Percentiles rank a stretch among this genome's conserved stretches.
Conservation (phyloP, 768 basidiomycete species). For the Pluteus cervinus region DNA sequence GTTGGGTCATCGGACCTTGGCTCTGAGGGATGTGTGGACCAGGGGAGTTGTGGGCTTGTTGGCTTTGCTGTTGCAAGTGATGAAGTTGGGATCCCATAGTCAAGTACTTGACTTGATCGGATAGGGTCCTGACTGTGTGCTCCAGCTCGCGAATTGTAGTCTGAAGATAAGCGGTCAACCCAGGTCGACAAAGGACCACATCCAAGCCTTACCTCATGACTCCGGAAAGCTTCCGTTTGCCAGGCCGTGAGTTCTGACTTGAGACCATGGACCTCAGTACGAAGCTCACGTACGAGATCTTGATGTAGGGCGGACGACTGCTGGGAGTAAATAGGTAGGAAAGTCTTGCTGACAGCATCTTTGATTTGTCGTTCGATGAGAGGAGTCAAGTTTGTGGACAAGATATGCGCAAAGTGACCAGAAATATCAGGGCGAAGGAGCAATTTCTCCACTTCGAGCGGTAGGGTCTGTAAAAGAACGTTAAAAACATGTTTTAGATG, state of each 20-base stretch:
- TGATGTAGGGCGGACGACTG: slow-evolving; percentile 76
- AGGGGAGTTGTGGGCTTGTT: slow-evolving; percentile 34
- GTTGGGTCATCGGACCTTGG: slow-evolving; percentile 27
- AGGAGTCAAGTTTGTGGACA: slow-evolving; percentile 68
- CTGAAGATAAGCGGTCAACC: slow-evolving; percentile 27
- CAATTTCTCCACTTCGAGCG: slow-evolving; percentile 73
- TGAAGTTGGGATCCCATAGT: slow-evolving; percentile 47
- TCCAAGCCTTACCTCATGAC: slow-evolving; percentile 59
- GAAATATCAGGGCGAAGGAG: slow-evolving; percentile 73
- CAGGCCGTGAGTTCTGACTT: slow-evolving; percentile 77
- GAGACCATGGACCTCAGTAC: slow-evolving; percentile 66
- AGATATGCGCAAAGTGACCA: slow-evolving; percentile 67
- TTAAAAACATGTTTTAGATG: slow-evolving; percentile 8
- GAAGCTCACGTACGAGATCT: slow-evolving; percentile 70
- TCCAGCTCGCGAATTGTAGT: slow-evolving; percentile 76
- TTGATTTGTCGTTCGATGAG: slow-evolving; percentile 78
- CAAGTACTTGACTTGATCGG: slow-evolving; percentile 81
- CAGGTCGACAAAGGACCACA: neutral
- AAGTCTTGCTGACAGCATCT: slow-evolving; percentile 65
- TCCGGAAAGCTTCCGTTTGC: slow-evolving; percentile 74
- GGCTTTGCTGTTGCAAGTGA: slow-evolving; percentile 35
- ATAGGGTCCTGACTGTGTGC: slow-evolving; percentile 63
- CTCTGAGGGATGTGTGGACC: slow-evolving; percentile 31
- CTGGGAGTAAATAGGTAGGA: slow-evolving; percentile 72
- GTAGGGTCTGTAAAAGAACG: slow-evolving; percentile 48